These are phyloP conservation scores for Sugiyamaella smithiae DNA, from an alignment of 805 yeast species.

Conservation along the genomic window DNA sequence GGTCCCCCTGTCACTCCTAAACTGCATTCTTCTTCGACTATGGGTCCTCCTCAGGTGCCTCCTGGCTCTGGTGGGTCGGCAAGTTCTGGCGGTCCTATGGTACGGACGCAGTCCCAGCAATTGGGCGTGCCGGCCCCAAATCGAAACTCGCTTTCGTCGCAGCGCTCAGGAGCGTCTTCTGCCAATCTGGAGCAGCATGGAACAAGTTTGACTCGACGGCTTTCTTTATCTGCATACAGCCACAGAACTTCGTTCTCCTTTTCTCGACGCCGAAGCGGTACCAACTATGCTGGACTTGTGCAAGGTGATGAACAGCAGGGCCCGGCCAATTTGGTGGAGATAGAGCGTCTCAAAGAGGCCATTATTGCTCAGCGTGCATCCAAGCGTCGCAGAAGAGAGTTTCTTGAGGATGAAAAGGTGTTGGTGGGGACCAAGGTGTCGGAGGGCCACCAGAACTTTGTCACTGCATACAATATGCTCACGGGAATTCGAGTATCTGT, in stretches of 20 bases:
- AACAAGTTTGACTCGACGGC: slow-evolving; percentile 5
- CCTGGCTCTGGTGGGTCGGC: not conserved
- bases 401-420: slow-evolving; percentile 44
- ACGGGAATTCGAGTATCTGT: slow-evolving; percentile 97
- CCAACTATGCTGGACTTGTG: not conserved
- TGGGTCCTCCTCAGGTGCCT: slow-evolving; percentile 8
- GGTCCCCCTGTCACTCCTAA: slow-evolving; percentile 1
- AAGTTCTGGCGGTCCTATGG: not conserved
- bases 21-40: not conserved
- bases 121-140: slow-evolving; percentile 5
- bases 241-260: slow-evolving; percentile 21
- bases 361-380: slow-evolving; percentile 33
- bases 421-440: slow-evolving; percentile 76
- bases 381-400: slow-evolving; percentile 28
- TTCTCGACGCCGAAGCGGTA: slow-evolving; percentile 18
- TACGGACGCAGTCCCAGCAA: slow-evolving; percentile 3
- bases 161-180: slow-evolving; percentile 9
- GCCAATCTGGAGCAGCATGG: not conserved
- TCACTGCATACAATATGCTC: slow-evolving; percentile 94
- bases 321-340: slow-evolving; percentile 22
- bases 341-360: slow-evolving; percentile 30
- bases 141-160: slow-evolving; percentile 15
- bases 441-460: slow-evolving; percentile 92
- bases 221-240: slow-evolving; percentile 12
- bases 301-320: slow-evolving; percentile 6